Percentiles rank a stretch among this genome's conserved stretches.
These are phyloP conservation scores for Cladosporium sp. DNA, from an alignment of 2,329 filamentous ascomycete species.

Conservation along the genomic window DNA sequence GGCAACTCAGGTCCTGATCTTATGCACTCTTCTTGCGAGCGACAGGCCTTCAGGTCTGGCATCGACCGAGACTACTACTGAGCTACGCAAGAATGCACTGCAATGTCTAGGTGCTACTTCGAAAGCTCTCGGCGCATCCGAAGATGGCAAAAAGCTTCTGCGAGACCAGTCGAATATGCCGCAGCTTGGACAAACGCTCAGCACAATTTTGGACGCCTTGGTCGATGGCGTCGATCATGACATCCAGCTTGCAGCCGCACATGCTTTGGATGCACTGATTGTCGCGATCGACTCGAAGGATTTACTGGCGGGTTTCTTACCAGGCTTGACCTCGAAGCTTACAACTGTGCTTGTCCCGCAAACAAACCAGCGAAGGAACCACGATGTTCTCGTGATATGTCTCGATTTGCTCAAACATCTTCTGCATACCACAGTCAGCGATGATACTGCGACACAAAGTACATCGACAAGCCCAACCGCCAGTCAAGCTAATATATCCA, in stretches of 20 bases:
- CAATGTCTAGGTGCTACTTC: constrained; percentile 66
- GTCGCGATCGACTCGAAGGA: constrained; percentile 64
- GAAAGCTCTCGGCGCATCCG: constrained; percentile 48
- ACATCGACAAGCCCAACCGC: neutral
- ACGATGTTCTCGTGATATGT: constrained; percentile 53
- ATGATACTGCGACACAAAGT: constrained; percentile 18
- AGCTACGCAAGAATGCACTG: constrained; percentile 69
- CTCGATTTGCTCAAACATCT: constrained; percentile 24
- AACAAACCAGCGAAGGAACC: constrained; percentile 55
- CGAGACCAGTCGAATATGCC: constrained; percentile 61
- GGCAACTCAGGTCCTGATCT: constrained; percentile 77
- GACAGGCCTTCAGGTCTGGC: constrained; percentile 59
- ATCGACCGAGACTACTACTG: constrained; percentile 59
- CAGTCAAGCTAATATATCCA: neutral
- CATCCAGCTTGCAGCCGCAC: constrained; percentile 68
- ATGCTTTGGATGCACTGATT: constrained; percentile 60
- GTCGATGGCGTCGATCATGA: constrained; percentile 58
- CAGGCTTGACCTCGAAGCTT: constrained; percentile 79
- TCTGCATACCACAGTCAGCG: constrained; percentile 10
- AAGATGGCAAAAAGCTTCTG: constrained; percentile 46
- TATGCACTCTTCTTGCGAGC: constrained; percentile 77
- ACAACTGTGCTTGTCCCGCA: constrained; percentile 70
- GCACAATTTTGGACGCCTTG: constrained; percentile 72
- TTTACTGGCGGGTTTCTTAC: constrained; percentile 80
- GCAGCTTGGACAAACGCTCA: constrained; percentile 75